Conservation (phyloP, 2,329 filamentous ascomycete genomes). For the Pseudocercospora cruenta region DNA sequence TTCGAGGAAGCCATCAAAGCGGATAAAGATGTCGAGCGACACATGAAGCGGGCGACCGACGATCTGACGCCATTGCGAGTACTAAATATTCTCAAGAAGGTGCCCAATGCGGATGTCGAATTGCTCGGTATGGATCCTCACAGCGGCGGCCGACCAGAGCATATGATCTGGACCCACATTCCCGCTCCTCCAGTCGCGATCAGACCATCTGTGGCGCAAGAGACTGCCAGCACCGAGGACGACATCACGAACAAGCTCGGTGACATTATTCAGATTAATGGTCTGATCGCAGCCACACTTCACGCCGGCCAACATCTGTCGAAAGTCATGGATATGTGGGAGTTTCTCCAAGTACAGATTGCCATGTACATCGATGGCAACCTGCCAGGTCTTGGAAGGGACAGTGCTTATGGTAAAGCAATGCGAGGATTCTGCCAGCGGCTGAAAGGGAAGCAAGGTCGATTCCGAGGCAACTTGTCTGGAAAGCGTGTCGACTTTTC, state of each 20-base stretch:
- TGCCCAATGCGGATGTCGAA: conserved; percentile 84
- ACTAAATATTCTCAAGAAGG: conserved; percentile 87
- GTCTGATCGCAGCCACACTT: conserved; percentile 79
- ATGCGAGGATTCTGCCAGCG: conserved; percentile 94
- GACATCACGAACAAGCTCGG: conserved; percentile 96
- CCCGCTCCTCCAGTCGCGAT: conserved; percentile 94
- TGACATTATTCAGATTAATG: conserved; percentile 92
- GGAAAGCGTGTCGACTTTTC: conserved; percentile 99
- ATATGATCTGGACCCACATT: conserved; percentile 96
- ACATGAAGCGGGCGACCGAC: conserved; percentile 88
- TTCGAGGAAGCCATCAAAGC: conserved; percentile 77
- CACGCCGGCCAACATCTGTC: conserved; percentile 81
- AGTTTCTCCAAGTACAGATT: conserved; percentile 91
- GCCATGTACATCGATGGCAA: conserved; percentile 99
- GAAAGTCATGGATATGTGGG: conserved; percentile 97
- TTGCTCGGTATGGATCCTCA: conserved; percentile 81
- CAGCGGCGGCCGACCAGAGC: conserved; percentile 84
- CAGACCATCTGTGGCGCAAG: conserved; percentile 89
- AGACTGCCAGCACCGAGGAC: conserved; percentile 91
- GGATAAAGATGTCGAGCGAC: conserved; percentile 84
- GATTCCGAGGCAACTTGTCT: conserved; percentile 94
- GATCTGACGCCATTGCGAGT: conserved; percentile 89
- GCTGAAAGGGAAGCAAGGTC: conserved; percentile 94
- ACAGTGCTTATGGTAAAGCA: conserved; percentile 81
- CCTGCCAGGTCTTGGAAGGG: conserved; percentile 80